These are phyloP conservation scores for Aspergillus kassunensis DNA, from an alignment of 495 filamentous ascomycete genomes.

Conservation along the genomic window DNA sequence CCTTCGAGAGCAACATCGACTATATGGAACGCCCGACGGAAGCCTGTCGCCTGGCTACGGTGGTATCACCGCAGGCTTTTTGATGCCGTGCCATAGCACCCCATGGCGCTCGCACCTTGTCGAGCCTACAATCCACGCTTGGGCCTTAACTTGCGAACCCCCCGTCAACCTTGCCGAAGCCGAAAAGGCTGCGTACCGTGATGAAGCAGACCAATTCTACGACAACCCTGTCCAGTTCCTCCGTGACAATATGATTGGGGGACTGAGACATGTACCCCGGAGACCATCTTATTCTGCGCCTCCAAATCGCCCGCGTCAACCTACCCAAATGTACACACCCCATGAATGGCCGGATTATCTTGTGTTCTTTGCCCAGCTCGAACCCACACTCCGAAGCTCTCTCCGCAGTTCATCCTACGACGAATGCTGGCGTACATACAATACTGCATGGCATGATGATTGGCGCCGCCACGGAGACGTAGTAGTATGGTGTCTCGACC, in stretches of 20 bases:
- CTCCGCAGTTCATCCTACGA: slow-evolving; percentile 57
- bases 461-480: slow-evolving; percentile 79
- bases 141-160: slow-evolving; percentile 89
- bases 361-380: slow-evolving; percentile 61
- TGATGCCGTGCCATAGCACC: slow-evolving; percentile 97
- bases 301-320: background rate
- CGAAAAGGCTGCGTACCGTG: slow-evolving; percentile 61
- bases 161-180: slow-evolving; percentile 61
- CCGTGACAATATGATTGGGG: slow-evolving; percentile 41
- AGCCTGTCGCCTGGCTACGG: background rate
- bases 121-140: slow-evolving; percentile 67
- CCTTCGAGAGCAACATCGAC: slow-evolving; percentile 67
- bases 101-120: slow-evolving; percentile 92
- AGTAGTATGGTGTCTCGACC: slow-evolving; percentile 68
- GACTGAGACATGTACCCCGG: slow-evolving; percentile 38
- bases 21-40: slow-evolving; percentile 33
- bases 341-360: slow-evolving; percentile 59
- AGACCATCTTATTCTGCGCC: slow-evolving; percentile 29
- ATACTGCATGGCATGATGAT: slow-evolving; percentile 85
- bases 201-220: slow-evolving; percentile 93
- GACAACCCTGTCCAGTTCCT: slow-evolving; percentile 61
- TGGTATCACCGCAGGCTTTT: slow-evolving; percentile 70
- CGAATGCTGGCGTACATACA: slow-evolving; percentile 71
- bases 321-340: slow-evolving; percentile 6
- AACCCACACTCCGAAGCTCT: slow-evolving; percentile 42